Percentiles rank a stretch among this genome's conserved stretches.
Conservation (phyloP, 2,329 filamentous ascomycete species). For the Claviceps quebecensis region DNA sequence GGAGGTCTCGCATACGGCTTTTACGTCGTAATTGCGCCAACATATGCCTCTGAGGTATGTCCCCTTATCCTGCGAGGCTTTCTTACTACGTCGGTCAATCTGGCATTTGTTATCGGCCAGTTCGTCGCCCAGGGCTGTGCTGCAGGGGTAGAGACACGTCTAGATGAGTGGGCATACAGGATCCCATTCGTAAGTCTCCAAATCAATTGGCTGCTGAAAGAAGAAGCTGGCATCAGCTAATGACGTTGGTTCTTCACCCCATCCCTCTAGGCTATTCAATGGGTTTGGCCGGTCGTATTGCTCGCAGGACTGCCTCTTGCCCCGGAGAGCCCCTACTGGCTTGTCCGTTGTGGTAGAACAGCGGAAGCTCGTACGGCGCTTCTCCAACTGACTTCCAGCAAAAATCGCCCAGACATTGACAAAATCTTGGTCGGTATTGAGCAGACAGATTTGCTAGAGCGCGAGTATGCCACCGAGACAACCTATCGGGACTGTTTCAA, state of each 20-base stretch:
- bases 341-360: constrained; percentile 27
- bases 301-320: constrained; percentile 31
- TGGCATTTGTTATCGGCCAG: constrained; percentile 50
- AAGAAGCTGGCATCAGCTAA: background rate
- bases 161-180: constrained; percentile 32
- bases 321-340: constrained; percentile 37
- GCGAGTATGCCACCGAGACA: constrained; percentile 32
- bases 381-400: constrained; percentile 27
- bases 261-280: constrained; percentile 27
- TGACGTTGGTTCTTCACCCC: background rate
- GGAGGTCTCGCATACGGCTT: constrained; percentile 47
- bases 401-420: constrained; percentile 11
- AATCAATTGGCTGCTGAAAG: background rate
- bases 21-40: constrained; percentile 43
- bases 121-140: constrained; percentile 37
- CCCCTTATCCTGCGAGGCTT: constrained; percentile 43
- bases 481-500: constrained; percentile 37
- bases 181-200: constrained; percentile 11
- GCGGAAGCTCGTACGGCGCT: constrained; percentile 28
- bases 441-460: constrained; percentile 43
- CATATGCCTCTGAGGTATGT: constrained; percentile 48
- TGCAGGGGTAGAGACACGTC: constrained; percentile 24
- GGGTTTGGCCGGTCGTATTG: constrained; percentile 34
- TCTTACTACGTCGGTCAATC: constrained; percentile 44
- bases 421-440: constrained; percentile 40